Conservation (phyloP, 2,329 filamentous ascomycete genomes). For the Colletotrichum eremochloae region DNA sequence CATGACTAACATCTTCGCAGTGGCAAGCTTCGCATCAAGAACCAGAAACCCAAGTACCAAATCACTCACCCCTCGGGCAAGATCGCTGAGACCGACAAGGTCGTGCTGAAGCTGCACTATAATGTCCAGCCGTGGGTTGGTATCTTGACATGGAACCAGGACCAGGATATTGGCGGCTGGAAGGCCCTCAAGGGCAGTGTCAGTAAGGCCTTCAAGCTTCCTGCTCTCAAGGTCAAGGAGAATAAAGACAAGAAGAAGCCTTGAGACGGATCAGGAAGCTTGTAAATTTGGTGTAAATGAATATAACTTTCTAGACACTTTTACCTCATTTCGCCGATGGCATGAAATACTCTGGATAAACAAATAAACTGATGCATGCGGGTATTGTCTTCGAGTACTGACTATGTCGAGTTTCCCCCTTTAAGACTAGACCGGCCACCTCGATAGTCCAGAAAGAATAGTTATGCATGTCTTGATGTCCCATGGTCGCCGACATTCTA, state of each 20-base stretch:
- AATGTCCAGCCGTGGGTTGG: slow-evolving; percentile 99
- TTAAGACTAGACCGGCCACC: neutral
- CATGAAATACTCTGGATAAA: neutral
- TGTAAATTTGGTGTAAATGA: neutral
- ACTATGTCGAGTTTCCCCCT: neutral
- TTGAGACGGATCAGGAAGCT: neutral
- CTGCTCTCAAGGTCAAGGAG: slow-evolving; percentile 73
- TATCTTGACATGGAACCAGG: slow-evolving; percentile 82
- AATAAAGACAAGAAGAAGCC: slow-evolving; percentile 57
- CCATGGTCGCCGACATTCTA: slow-evolving; percentile 14
- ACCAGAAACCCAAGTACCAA: slow-evolving; percentile 95
- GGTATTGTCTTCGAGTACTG: neutral
- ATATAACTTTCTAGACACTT: neutral
- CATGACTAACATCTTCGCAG: slow-evolving; percentile 52
- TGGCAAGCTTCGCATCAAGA: slow-evolving; percentile 81
- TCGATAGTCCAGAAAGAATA: neutral
- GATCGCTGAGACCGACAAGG: slow-evolving; percentile 79
- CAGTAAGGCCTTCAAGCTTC: slow-evolving; percentile 75
- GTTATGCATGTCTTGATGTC: neutral
- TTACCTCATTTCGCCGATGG: neutral
- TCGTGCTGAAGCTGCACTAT: slow-evolving; percentile 87
- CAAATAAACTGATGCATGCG: neutral
- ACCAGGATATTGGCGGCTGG: slow-evolving; percentile 71
- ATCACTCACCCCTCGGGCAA: slow-evolving; percentile 90
- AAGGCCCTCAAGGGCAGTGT: slow-evolving; percentile 73